Percentiles rank a stretch among this genome's conserved stretches.
These are phyloP conservation scores for Serendipita sp. DNA, from an alignment of 768 basidiomycete genomes.

Conservation along the genomic window DNA sequence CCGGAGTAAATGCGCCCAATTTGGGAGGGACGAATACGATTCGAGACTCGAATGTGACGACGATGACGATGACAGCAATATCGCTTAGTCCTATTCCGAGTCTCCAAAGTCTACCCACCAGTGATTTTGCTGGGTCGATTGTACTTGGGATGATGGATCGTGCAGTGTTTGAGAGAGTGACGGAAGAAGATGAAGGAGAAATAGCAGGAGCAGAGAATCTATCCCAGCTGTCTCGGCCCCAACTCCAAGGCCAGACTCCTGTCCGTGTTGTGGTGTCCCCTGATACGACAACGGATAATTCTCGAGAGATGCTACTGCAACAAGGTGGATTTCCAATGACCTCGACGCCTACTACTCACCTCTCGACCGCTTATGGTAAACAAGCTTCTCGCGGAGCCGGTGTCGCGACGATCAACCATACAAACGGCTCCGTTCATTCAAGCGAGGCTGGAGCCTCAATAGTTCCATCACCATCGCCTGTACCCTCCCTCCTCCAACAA, in stretches of 20 bases:
- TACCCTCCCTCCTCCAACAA: not conserved
- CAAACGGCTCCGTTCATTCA: too few species aligned
- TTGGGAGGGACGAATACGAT: too few species aligned
- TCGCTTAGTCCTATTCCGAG: not conserved
- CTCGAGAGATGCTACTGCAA: not conserved
- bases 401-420: too few species aligned
- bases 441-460: too few species aligned
- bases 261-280: not conserved
- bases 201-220: not conserved
- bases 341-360: too few species aligned
- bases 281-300: not conserved
- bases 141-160: not conserved
- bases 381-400: too few species aligned
- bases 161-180: not conserved
- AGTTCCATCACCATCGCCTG: too few species aligned
- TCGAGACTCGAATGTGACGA: not conserved
- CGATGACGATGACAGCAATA: not conserved
- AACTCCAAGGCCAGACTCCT: not conserved
- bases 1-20: too few species aligned
- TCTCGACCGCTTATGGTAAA: too few species aligned
- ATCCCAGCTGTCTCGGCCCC: not conserved
- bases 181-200: not conserved
- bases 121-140: not conserved
- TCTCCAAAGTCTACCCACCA: not conserved
- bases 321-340: too few species aligned